Evolutionary conservation across 2,329 filamentous ascomycete genomes (phyloP), one percentile per base, ranked within the genome.

Genomic region (Aspergillus neoniger): DNA sequence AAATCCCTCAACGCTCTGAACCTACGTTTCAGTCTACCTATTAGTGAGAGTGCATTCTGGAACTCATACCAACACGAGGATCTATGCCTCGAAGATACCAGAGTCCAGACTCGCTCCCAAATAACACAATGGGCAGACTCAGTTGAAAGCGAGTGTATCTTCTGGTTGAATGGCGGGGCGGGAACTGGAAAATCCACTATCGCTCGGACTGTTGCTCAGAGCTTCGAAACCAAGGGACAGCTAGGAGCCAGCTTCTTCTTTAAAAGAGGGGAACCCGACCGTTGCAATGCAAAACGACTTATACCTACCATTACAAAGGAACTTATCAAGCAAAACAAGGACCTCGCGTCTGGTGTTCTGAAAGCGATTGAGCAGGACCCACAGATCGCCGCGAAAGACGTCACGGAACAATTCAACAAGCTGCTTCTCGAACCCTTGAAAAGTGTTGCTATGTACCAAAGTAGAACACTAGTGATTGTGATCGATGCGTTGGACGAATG

Each of bases 191-290:
- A 21, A 21, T 21, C 19, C 19, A 21, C 19, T 21, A 21, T 21
- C 19, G 19, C 19, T 21, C 19, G 19, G 19, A 21, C 19, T 21
- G 19, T 21, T 21, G 19, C 19, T 38, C 36, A 38, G 36, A 38
- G 36, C 36, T 38, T 38, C 36, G 36, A 21, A 21, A 21, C 19
- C 19, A 21, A 21, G 19, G 19, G 19, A 21, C 19, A 21, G 19
- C 72, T 78, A 50, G 71, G 69, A 17, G 73, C 74, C 4, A 78
- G 70, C 60, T 81, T 82, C 65, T 80, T 81, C 67, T 82, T 82
- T 67, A 79, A 78, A 58, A 74, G 69, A 60, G 77, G 75, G 2
- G 77, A 79, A 50, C 66, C 66, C 3, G 76, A 81, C 61, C 73
- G 76, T 19, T 71, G 74, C 4, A 72, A 70, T 38, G 70, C 73